Evolutionary conservation across 2,329 filamentous ascomycete genomes (phyloP).

Genomic region (Venturia pyrina): DNA sequence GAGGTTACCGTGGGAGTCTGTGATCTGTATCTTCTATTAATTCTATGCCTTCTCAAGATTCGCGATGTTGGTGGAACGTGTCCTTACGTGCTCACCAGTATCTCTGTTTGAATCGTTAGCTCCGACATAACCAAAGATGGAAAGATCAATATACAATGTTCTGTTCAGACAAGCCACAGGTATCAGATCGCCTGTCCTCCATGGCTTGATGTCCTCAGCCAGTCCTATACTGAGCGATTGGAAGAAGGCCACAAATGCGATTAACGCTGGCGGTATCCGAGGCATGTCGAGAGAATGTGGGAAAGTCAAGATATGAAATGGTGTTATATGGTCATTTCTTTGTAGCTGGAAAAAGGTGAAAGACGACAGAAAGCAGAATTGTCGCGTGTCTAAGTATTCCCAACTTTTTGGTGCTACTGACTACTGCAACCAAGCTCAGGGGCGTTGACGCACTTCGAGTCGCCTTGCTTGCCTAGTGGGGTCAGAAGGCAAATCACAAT

Average conservation of each 20-base stretch:
- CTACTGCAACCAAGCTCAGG: not conserved
- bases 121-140: too few species aligned
- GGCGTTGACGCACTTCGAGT: not conserved
- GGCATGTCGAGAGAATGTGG: not conserved
- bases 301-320: not conserved
- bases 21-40: constrained; percentile 39
- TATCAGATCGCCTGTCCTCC: constrained; percentile 25
- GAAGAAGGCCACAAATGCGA: constrained; percentile 10
- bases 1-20: constrained; percentile 68
- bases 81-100: constrained; percentile 65
- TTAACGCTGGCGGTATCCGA: not conserved
- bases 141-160: constrained; percentile 29
- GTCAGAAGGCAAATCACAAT: not conserved
- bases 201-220: constrained; percentile 2
- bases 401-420: not conserved
- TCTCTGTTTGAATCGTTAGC: constrained; percentile 46
- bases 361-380: not conserved
- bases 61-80: not conserved
- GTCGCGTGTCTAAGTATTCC: not conserved
- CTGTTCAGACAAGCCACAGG: constrained; percentile 43
- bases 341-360: not conserved
- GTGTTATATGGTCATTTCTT: not conserved
- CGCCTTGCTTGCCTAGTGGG: not conserved
- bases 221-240: constrained; percentile 2
- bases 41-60: not conserved